These are phyloP conservation scores for Ballota nigra DNA, from an alignment of 257 asterid genomes.

Conservation along the genomic window DNA sequence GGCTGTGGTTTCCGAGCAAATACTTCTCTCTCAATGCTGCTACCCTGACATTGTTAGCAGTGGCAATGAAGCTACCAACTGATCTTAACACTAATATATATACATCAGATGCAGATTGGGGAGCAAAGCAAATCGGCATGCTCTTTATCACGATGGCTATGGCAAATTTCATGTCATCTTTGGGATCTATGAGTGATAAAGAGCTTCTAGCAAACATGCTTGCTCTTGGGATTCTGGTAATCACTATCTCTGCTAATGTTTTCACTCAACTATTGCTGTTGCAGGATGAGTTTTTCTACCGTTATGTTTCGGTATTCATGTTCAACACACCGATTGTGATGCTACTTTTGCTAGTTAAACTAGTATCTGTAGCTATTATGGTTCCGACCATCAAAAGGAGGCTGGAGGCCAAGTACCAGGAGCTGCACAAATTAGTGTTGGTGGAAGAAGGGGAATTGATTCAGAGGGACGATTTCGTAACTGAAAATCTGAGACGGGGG, in stretches of 20 bases:
- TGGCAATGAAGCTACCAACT: slow-evolving; percentile 32
- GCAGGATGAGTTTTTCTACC: too few relatives aligned
- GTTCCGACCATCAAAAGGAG: background rate
- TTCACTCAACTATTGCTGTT: slow-evolving; percentile 8
- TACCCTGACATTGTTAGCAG: slow-evolving; percentile 29
- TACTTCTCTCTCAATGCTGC: slow-evolving; percentile 30
- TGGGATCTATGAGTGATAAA: slow-evolving; percentile 24
- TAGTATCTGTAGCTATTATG: background rate
- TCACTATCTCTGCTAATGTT: slow-evolving; percentile 7
- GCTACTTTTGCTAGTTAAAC: background rate
- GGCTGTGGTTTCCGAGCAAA: slow-evolving; percentile 35
- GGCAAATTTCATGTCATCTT: slow-evolving; percentile 11
- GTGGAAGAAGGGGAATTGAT: background rate
- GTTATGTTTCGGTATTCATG: background rate
- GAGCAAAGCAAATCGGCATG: background rate
- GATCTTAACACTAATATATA: slow-evolving; percentile 26
- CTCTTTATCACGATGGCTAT: slow-evolving; percentile 9
- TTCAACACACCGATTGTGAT: background rate
- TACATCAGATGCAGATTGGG: background rate
- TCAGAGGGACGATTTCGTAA: background rate
- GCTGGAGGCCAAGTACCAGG: background rate
- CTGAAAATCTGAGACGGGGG: too few relatives aligned
- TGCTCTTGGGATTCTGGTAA: slow-evolving; percentile 14
- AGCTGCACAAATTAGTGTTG: background rate
- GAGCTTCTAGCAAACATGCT: slow-evolving; percentile 9